Base-by-base conservation (phyloP, 1,284 basidiomycete genomes). In the Dichomitus squalens region DNA sequence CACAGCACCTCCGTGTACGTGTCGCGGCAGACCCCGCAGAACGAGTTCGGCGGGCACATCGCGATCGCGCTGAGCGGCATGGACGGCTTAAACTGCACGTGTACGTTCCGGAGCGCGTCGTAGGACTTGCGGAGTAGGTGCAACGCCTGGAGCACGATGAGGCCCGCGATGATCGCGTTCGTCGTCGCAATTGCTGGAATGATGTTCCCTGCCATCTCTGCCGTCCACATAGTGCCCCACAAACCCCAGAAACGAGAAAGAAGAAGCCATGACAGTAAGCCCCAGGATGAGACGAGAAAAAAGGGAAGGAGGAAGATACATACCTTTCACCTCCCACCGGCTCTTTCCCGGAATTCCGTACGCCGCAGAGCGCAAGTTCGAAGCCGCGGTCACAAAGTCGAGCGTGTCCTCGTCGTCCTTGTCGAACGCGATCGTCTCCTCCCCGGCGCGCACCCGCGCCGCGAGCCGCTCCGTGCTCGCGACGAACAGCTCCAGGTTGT, bases 191-290 rank as follows among this genome's bases (percentile, higher is more conserved):
- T 98, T 1, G 97, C 97, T 0, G 97, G 97, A 61, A 97, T 98
- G 71, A 99, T 99, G 76, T 99, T 99, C 11, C 97, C 96, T 0
- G 97, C 97, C 93, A 98, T 98, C 76, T 98, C 95, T 95, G 70
- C n/a, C 27, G 18, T n/a, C n/a, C n/a, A n/a, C n/a, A n/a, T n/a
- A n/a, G n/a, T n/a, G n/a, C n/a, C n/a, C n/a, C n/a, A n/a, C n/a
- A n/a, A n/a, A n/a, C n/a, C n/a, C n/a, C n/a, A n/a, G n/a, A n/a
- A n/a, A 38, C 31, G 4, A n/a, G 27, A n/a, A 27, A 20, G 6
- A 23, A 7, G 49, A n/a, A 21, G 31, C 18, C n/a, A n/a, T n/a
- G n/a, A n/a, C n/a, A n/a, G n/a, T n/a, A n/a, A n/a, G n/a, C n/a
- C n/a, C n/a, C n/a, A n/a, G n/a, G 14, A 7, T 7, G 29, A 9